Evolutionary conservation across 106 monocot genomes (phyloP).

Genomic region (Dioscorea alata): DNA sequence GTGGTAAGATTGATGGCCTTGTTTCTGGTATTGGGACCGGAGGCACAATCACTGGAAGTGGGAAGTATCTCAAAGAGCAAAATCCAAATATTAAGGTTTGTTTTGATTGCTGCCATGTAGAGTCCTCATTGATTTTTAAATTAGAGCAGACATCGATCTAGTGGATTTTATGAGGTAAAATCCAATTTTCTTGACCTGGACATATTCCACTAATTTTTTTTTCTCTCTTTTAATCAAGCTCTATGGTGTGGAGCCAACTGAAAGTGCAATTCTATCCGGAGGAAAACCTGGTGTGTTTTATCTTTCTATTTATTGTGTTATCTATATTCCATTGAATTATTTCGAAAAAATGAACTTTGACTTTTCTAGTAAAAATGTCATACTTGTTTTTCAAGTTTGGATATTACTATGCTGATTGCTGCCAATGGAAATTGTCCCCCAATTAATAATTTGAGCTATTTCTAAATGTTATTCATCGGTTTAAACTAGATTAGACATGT

Average conservation of each 20-base stretch:
- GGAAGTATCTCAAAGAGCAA: conserved; percentile 53
- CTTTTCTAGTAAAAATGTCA: too few relatives aligned
- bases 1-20: conserved; percentile 44
- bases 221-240: conserved; percentile 25
- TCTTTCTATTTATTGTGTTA: background rate
- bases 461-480: too few relatives aligned
- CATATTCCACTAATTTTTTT: background rate
- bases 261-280: conserved; percentile 56
- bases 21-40: conserved; percentile 39
- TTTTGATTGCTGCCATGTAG: background rate
- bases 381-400: too few relatives aligned
- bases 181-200: background rate
- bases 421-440: too few relatives aligned
- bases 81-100: conserved; percentile 47
- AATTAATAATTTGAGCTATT: too few relatives aligned
- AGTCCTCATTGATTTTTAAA: background rate
- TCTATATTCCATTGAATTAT: too few relatives aligned
- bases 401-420: too few relatives aligned
- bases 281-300: conserved; percentile 42
- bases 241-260: conserved; percentile 65
- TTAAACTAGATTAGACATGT: too few relatives aligned
- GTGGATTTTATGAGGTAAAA: background rate
- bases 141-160: background rate
- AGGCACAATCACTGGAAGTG: conserved; percentile 49
- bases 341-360: too few relatives aligned